Conservation (phyloP, 2,329 filamentous ascomycete species). For the Fusarium duplospermum region DNA sequence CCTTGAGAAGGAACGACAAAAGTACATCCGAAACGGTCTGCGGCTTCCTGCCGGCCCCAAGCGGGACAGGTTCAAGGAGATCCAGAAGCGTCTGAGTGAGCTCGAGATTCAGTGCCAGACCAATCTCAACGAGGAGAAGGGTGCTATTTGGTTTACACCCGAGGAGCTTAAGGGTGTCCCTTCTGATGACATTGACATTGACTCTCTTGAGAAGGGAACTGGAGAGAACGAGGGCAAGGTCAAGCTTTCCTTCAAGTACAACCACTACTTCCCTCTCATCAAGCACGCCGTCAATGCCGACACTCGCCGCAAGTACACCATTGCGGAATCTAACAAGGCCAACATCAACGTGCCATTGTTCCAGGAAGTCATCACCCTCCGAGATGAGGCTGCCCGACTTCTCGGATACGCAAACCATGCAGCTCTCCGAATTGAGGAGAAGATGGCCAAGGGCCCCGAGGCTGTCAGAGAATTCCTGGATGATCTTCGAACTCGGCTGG, state of each 20-base stretch:
- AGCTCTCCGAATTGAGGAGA: slow-evolving; percentile 80
- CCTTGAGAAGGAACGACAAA: slow-evolving; percentile 81
- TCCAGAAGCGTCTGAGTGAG: slow-evolving; percentile 82
- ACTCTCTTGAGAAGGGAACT: slow-evolving; percentile 76
- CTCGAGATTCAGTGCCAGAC: slow-evolving; percentile 82
- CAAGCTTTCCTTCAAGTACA: slow-evolving; percentile 85
- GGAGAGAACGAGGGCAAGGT: slow-evolving; percentile 79
- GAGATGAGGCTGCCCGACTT: slow-evolving; percentile 81
- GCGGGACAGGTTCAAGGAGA: slow-evolving; percentile 85
- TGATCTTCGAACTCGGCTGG: slow-evolving; percentile 75
- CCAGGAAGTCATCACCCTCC: slow-evolving; percentile 77
- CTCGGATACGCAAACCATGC: slow-evolving; percentile 84
- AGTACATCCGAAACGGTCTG: slow-evolving; percentile 81
- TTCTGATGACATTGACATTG: slow-evolving; percentile 73
- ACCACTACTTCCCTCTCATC: slow-evolving; percentile 80
- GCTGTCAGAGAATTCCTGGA: slow-evolving; percentile 79
- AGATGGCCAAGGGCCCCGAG: slow-evolving; percentile 84
- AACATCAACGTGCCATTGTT: slow-evolving; percentile 80
- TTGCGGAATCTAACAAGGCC: slow-evolving; percentile 85
- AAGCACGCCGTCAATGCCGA: slow-evolving; percentile 81
- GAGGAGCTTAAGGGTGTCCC: slow-evolving; percentile 82
- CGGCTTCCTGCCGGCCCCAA: slow-evolving; percentile 76
- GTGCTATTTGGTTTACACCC: slow-evolving; percentile 81
- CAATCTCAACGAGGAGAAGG: slow-evolving; percentile 85
- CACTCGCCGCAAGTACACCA: slow-evolving; percentile 75